Conservation (phyloP, 305 asterid genomes). For the Rubia balearica region DNA sequence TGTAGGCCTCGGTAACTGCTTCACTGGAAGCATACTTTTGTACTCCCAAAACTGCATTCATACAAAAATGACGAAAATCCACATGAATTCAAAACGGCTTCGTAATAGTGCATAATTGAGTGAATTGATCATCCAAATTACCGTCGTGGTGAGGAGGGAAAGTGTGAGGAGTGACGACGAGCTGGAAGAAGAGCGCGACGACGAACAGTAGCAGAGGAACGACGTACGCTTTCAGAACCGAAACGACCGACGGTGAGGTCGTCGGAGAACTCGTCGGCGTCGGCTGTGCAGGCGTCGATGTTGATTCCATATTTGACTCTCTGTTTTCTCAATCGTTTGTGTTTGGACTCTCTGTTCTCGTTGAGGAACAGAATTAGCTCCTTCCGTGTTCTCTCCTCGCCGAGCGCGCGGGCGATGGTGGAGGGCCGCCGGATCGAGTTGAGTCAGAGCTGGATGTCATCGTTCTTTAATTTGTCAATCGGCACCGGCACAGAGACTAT, state of each 20-base stretch:
- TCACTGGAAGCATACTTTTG: conserved; percentile 57
- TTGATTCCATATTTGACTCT: too few species aligned
- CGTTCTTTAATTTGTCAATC: too few species aligned
- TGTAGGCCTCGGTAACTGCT: conserved; percentile 62
- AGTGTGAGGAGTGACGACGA: conserved; percentile 61
- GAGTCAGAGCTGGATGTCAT: too few species aligned
- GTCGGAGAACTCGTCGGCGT: conserved; percentile 20
- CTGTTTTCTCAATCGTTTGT: too few species aligned
- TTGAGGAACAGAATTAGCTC: too few species aligned
- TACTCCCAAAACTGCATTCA: conserved; percentile 65
- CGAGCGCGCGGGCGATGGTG: too few species aligned
- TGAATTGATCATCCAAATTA: conserved; percentile 9
- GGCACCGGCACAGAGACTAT: too few species aligned
- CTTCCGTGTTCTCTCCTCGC: too few species aligned
- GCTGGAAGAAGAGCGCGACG: conserved; percentile 58
- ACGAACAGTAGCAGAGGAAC: conserved; percentile 57
- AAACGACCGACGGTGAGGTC: conserved; percentile 23
- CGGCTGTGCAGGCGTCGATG: not conserved
- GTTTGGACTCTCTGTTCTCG: too few species aligned
- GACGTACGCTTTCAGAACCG: conserved; percentile 53
- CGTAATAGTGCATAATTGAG: not conserved
- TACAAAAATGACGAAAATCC: conserved; percentile 10
- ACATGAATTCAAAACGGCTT: not conserved
- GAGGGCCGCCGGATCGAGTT: too few species aligned
- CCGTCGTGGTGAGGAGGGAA: conserved; percentile 85